Evolutionary conservation across 1,284 basidiomycete genomes (phyloP).

Genomic region (Meripilus lineatus): DNA sequence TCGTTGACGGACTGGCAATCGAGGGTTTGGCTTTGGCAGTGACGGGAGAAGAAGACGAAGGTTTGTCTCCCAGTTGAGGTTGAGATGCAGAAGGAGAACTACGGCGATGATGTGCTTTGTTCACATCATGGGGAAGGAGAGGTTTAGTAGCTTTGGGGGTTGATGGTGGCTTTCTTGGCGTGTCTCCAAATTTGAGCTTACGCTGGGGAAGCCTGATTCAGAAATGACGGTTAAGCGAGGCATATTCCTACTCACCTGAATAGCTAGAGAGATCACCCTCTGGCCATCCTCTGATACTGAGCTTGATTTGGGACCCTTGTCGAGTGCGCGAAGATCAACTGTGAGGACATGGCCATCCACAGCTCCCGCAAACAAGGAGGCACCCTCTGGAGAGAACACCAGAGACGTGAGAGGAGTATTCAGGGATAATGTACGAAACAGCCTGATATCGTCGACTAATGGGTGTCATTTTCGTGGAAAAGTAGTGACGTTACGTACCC

Average conservation of each 20-base stretch:
- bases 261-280: constrained; percentile 45
- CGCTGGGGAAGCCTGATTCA: no score
- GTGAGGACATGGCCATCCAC: constrained; percentile 55
- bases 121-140: constrained; percentile 21
- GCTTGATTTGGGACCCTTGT: constrained; percentile 53
- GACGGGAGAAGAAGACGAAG: constrained; percentile 14
- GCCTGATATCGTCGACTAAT: constrained; percentile 28
- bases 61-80: constrained; percentile 2
- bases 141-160: constrained; percentile 13
- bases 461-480: not conserved
- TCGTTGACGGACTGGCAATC: constrained; percentile 1
- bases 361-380: constrained; percentile 58
- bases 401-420: constrained; percentile 50
- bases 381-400: constrained; percentile 64
- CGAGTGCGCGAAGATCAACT: constrained; percentile 57
- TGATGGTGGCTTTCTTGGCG: not conserved
- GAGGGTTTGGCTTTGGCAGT: constrained; percentile 13
- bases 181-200: not conserved
- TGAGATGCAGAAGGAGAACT: constrained; percentile 2
- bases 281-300: constrained; percentile 41
- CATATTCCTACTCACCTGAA: constrained; percentile 42
- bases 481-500: constrained; percentile 37
- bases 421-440: constrained; percentile 50
- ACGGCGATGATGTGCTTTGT: constrained; percentile 16
- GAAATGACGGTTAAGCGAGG: no score